Conservation (phyloP, 2,329 filamentous ascomycete genomes). For the Ascocoryne sarcoides region DNA sequence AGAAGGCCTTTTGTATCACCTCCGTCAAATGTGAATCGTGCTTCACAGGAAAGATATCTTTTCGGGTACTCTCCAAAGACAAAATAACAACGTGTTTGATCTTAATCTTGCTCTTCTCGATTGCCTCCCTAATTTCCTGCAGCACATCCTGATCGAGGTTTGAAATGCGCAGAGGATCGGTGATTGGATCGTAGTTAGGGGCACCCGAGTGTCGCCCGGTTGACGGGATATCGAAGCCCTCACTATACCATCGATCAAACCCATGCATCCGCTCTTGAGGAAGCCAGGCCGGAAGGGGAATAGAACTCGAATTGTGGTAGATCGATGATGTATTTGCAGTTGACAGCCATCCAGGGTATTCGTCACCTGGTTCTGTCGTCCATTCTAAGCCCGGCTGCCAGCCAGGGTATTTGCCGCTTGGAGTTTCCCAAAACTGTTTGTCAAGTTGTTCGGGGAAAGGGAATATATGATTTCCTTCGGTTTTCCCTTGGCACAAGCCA, state of each 20-base stretch:
- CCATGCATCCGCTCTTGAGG: background rate
- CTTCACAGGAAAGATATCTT: conserved; percentile 33
- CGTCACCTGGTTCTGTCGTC: background rate
- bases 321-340: background rate
- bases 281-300: background rate
- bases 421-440: conserved; percentile 14
- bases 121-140: conserved; percentile 23
- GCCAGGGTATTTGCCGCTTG: conserved; percentile 10
- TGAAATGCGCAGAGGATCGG: conserved; percentile 31
- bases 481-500: conserved; percentile 16
- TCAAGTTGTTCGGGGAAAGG: conserved; percentile 20
- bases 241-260: too few relatives aligned
- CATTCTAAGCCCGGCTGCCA: conserved; percentile 14
- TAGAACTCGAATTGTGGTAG: background rate
- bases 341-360: background rate
- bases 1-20: background rate
- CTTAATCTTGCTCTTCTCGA: conserved; percentile 25
- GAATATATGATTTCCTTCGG: conserved; percentile 23
- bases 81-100: conserved; percentile 33
- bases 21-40: conserved; percentile 28
- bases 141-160: conserved; percentile 30
- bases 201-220: background rate
- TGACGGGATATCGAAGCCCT: too few relatives aligned
- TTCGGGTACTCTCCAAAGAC: conserved; percentile 33
- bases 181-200: conserved; percentile 27